These are phyloP conservation scores for Boletus albobrunnescens DNA, from an alignment of 1,284 basidiomycete genomes.

Conservation along the genomic window DNA sequence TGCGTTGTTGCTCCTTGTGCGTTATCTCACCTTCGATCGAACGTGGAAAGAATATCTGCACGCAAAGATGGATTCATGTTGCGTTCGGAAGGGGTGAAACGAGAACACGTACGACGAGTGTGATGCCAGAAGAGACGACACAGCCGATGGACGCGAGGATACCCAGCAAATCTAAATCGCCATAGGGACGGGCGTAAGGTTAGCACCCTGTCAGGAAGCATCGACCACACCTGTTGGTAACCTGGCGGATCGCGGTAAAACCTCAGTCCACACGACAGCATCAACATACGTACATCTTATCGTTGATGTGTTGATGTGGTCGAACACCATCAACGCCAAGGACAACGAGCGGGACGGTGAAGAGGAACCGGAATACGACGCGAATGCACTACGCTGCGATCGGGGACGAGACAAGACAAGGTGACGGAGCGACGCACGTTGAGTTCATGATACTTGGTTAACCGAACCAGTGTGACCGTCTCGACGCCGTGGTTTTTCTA, in stretches of 20 bases:
- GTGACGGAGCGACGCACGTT: slow-evolving; percentile 49
- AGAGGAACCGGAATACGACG: slow-evolving; percentile 65
- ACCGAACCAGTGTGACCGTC: slow-evolving; percentile 54
- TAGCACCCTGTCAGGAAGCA: background rate
- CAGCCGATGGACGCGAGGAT: slow-evolving; percentile 58
- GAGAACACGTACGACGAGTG: slow-evolving; percentile 55
- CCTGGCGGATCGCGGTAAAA: slow-evolving; percentile 21
- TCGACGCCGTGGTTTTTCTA: slow-evolving; percentile 56
- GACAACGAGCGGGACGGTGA: slow-evolving; percentile 57
- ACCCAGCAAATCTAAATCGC: slow-evolving; percentile 49
- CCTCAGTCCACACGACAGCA: background rate
- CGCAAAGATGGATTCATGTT: background rate
- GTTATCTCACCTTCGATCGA: slow-evolving; percentile 61
- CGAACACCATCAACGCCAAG: slow-evolving; percentile 65
- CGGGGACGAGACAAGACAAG: background rate
- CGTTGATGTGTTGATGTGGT: slow-evolving; percentile 60
- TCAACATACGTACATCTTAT: slow-evolving; percentile 42
- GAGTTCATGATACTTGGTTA: slow-evolving; percentile 74
- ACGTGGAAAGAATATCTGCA: slow-evolving; percentile 74
- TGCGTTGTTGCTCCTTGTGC: slow-evolving; percentile 41
- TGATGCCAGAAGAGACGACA: slow-evolving; percentile 64
- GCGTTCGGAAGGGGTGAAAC: background rate
- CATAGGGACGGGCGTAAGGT: background rate
- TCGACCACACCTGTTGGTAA: slow-evolving; percentile 25
- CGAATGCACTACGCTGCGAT: slow-evolving; percentile 51